Conservation (phyloP, 371 early-diverging fungal genomes). For the Smittium culicis region DNA sequence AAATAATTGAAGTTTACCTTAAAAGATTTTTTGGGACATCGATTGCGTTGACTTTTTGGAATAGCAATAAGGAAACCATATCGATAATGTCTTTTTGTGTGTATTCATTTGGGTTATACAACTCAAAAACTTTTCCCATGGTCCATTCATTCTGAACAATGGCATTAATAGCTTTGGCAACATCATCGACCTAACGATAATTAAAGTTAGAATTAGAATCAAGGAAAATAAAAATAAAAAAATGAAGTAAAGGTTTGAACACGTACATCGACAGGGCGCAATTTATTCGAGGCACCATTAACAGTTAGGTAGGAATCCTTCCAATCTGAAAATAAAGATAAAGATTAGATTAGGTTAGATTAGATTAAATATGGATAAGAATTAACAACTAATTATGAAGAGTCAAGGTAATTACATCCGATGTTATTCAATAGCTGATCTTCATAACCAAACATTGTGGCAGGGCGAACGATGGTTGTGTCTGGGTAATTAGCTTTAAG, state of each 20-base stretch:
- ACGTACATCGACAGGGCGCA: slow-evolving; percentile 55
- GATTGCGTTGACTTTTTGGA: slow-evolving; percentile 43
- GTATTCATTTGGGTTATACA: slow-evolving; percentile 73
- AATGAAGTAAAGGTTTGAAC: slow-evolving; percentile 36
- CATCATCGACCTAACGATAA: slow-evolving; percentile 57
- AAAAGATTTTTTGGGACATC: slow-evolving; percentile 53
- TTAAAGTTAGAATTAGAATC: background rate
- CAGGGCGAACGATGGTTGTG: slow-evolving; percentile 86
- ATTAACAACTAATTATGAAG: background rate
- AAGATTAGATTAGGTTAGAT: slow-evolving; percentile 11
- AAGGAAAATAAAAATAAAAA: background rate
- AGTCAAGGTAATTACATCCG: slow-evolving; percentile 35
- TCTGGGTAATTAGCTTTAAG: slow-evolving; percentile 77
- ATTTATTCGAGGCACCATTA: slow-evolving; percentile 55
- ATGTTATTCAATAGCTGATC: slow-evolving; percentile 85
- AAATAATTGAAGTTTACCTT: too few relatives aligned
- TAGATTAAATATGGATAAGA: slow-evolving; percentile 5
- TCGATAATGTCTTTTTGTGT: slow-evolving; percentile 53
- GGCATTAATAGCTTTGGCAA: slow-evolving; percentile 65
- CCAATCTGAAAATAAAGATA: slow-evolving; percentile 7
- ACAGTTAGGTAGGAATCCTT: slow-evolving; percentile 42
- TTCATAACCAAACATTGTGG: slow-evolving; percentile 79
- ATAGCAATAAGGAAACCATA: slow-evolving; percentile 55
- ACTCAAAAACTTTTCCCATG: slow-evolving; percentile 75
- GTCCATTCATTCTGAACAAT: slow-evolving; percentile 56